A percentile compares a stretch with the other conserved stretches of the same genome.
phyloP scores from a whole-genome alignment of 306 rosid genomes.

The Morella rubra region DNA sequence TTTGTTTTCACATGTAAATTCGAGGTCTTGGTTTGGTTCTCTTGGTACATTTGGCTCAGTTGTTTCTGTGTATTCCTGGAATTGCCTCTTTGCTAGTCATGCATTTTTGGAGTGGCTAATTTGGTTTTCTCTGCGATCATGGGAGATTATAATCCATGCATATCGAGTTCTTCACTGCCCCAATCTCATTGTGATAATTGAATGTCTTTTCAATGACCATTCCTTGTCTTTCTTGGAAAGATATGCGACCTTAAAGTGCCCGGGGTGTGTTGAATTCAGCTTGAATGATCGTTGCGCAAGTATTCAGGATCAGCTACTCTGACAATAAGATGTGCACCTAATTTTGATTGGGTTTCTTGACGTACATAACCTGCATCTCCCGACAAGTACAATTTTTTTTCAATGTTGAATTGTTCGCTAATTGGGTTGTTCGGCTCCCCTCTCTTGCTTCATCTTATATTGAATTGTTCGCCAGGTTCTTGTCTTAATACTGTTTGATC shows the following conservation, averaged over 20 bases:
- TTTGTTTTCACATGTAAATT: slow-evolving; percentile 25
- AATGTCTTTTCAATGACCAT: background rate
- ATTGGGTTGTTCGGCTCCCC: no score
- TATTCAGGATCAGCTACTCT: background rate
- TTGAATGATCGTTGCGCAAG: background rate
- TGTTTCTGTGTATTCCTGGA: slow-evolving; percentile 24
- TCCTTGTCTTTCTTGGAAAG: background rate
- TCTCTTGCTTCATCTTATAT: background rate
- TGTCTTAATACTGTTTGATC: background rate
- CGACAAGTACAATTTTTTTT: background rate
- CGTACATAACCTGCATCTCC: background rate
- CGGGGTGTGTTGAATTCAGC: background rate
- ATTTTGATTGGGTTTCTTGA: background rate
- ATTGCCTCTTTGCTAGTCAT: slow-evolving; percentile 19
- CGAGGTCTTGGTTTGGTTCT: slow-evolving; percentile 29
- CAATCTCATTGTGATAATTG: background rate
- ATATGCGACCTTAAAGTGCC: background rate
- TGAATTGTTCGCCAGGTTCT: background rate
- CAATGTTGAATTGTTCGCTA: no score
- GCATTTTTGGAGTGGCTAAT: background rate
- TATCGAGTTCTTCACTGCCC: slow-evolving; percentile 11
- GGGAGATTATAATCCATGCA: slow-evolving; percentile 6
- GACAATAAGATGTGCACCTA: background rate
- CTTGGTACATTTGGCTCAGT: slow-evolving; percentile 22
- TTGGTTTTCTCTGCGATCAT: slow-evolving; percentile 15